Percentiles rank a stretch among this genome's conserved stretches.
phyloP scores from a whole-genome alignment of 495 filamentous ascomycete species.

The Aspergillus incahuasiensis region DNA sequence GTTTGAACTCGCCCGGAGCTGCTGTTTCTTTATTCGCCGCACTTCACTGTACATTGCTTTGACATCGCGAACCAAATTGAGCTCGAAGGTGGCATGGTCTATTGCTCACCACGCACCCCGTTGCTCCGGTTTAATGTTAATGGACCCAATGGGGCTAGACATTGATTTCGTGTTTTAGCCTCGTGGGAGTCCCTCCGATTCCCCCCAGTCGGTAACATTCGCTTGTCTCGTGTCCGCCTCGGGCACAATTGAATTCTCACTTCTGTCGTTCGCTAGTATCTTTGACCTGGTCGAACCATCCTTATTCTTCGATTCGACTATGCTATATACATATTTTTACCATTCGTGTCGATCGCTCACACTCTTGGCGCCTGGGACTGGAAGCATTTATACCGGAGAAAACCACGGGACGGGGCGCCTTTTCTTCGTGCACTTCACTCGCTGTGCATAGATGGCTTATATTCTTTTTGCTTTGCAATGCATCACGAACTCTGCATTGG shows the following conservation, averaged over 20 bases:
- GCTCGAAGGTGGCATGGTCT: conserved; percentile 1
- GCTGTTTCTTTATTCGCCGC: not conserved
- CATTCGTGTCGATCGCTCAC: conserved; percentile 48
- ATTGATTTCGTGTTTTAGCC: conserved; percentile 6
- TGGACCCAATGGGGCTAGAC: conserved; percentile 9
- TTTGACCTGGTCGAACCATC: conserved; percentile 31
- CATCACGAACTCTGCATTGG: conserved; percentile 37
- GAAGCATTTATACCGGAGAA: conserved; percentile 27
- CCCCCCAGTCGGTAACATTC: conserved; percentile 37
- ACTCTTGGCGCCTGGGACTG: conserved; percentile 37
- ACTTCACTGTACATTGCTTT: conserved; percentile 12
- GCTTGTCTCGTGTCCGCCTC: conserved; percentile 29
- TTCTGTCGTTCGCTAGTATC: conserved; percentile 39
- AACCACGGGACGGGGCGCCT: conserved; percentile 25
- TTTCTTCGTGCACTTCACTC: conserved; percentile 41
- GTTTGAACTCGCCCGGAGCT: not conserved
- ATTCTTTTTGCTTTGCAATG: conserved; percentile 17
- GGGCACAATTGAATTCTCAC: conserved; percentile 27
- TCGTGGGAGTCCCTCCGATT: conserved; percentile 18
- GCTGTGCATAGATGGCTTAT: conserved; percentile 35
- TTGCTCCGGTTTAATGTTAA: conserved; percentile 11
- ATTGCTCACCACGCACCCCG: conserved; percentile 2
- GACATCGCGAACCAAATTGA: conserved; percentile 9
- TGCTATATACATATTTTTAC: conserved; percentile 34
- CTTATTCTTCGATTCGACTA: conserved; percentile 33